Base-by-base conservation (phyloP, 768 basidiomycete genomes). In the Russula brevipes region DNA sequence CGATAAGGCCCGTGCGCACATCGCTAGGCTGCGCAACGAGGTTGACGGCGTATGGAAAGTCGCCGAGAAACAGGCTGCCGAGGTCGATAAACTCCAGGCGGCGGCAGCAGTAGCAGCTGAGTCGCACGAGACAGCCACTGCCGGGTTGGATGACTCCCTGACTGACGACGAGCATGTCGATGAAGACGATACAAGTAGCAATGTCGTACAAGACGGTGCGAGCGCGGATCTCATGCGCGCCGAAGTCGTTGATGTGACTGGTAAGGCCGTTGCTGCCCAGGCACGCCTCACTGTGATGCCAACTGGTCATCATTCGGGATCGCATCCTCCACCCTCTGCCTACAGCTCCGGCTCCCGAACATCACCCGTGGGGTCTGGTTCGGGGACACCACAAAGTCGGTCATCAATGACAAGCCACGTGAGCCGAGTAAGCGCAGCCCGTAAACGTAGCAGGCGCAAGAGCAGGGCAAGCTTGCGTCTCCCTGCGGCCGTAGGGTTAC, bases 41-140 rank as follows among this genome's bases (percentile, higher is more conserved):
- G 77, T 91, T 30, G 84, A 87, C 53, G 91, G 92, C 57, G 91
- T 89, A 0, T 92, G 91, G 91, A 80, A 79, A 52, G 85, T 86
- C 62, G 91, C 89, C 2, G 86, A 89, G 68, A 82, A 81, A 46
- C 76, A 91, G 67, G 91, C 89, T 1, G 72, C 76, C 56, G 87
- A 91, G 70, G 80, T 91, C 69, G 89, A 92, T 70, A 83, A 83
- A 47, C 72, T 84, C 55, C 83, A 86, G 57, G 73, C 64, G 4
- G 71, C 66, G 16, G 66, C 68, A 16, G 24, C 54, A 2, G 3
- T 24, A 30, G 65, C 71, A 31, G 75, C 69, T 9, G 49, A 51
- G 39, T 30, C 38, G n/a, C 35, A 19, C 7, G 38, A 51, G 31
- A 11, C 3, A n/a, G 4, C 17, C 63, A 57, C 12, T 66, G 63